Evolutionary conservation across 768 basidiomycete genomes (phyloP), one percentile per base, ranked within the genome.

Genomic region (Serpula lacrymans): DNA sequence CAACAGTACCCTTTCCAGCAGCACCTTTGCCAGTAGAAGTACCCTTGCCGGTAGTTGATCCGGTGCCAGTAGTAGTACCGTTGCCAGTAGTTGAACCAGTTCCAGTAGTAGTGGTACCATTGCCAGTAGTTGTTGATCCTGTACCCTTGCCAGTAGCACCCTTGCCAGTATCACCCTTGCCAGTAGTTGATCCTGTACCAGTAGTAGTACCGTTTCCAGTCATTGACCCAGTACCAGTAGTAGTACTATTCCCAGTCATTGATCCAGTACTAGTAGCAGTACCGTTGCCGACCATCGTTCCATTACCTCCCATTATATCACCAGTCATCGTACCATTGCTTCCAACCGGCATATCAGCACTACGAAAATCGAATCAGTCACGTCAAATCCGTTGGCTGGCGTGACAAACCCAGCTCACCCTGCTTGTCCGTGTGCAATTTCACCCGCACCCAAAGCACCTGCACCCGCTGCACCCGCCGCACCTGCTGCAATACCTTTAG

Each of bases 361-460:
- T n/a, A n/a, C n/a, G n/a, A n/a, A n/a, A n/a, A n/a, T n/a, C n/a
- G n/a, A n/a, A n/a, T n/a, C n/a, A n/a, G n/a, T n/a, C n/a, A n/a
- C n/a, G n/a, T n/a, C n/a, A n/a, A n/a, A n/a, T n/a, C n/a, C n/a
- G n/a, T n/a, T n/a, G n/a, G n/a, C n/a, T n/a, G n/a, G n/a, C n/a
- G n/a, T n/a, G n/a, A n/a, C n/a, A n/a, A n/a, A n/a, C n/a, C n/a
- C n/a, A n/a, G n/a, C n/a, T n/a, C n/a, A n/a, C n/a, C n/a, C n/a
- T n/a, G n/a, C n/a, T n/a, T n/a, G n/a, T n/a, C n/a, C n/a, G n/a
- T n/a, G n/a, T n/a, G n/a, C n/a, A n/a, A n/a, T n/a, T n/a, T n/a
- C n/a, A n/a, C n/a, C n/a, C n/a, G n/a, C n/a, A 21, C 28, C 28
- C 22, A 43, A 45, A 25, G 38, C 53, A 35, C 31, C 42, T 5